Evolutionary conservation across 2,329 filamentous ascomycete species (phyloP), one percentile per base, ranked within the genome.

Genomic region (Biscogniauxia sp.): DNA sequence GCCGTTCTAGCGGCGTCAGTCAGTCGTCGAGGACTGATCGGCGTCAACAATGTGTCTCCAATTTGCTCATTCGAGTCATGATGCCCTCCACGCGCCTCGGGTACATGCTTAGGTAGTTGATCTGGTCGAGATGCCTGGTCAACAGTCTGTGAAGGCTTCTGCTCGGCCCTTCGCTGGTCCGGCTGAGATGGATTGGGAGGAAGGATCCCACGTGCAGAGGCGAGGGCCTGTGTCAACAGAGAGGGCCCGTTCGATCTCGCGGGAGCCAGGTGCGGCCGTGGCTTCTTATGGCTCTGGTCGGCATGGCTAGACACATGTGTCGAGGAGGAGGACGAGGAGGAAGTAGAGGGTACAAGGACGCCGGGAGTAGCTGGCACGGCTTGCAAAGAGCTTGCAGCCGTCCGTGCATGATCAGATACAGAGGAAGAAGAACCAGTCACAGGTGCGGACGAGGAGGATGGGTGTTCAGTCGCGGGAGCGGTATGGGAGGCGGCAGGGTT

Each of bases 141-240:
- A 64, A 67, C 63, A 55, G 60, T 53, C 51, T 66, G 62, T 55
- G 57, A 51, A 51, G 63, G 55, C 60, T 66, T 69, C 61, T 69
- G 64, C 60, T 67, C 67, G 56, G 60, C 61, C 56, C 61, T 69
- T 57, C 66, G 71, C 56, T 69, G 64, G 26, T 70, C 69, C 63
- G 68, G 54, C 56, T 66, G 64, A 57, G 68, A 58, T 26, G 65
- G 59, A 59, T 71, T 67, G 20, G 71, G 65, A 57, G 67, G 66
- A 55, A 70, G 73, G 55, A 84, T 83, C 70, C 82, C 83, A 69
- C 83, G 82, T 70, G 83, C 83, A 74, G 82, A 83, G 72, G 83
- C 83, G 72, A 86, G 77, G 71, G 83, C 83, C 74, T 85, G 81
- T 62, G 82, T 80, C 74, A 86, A 78, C 68, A 86, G 73, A 61